phyloP scores from a whole-genome alignment of 1,284 basidiomycete genomes.

The Grifola frondosa region DNA sequence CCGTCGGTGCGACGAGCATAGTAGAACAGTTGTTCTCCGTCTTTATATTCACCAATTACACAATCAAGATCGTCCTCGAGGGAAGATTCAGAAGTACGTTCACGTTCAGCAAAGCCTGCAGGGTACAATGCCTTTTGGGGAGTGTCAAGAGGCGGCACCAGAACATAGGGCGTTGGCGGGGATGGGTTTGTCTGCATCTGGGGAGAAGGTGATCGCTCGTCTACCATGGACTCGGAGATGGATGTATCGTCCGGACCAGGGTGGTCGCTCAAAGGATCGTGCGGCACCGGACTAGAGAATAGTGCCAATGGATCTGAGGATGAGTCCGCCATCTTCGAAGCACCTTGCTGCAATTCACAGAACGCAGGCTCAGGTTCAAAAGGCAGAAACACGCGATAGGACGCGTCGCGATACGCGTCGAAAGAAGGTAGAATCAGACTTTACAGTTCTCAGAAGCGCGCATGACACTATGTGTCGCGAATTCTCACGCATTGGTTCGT shows the following conservation, averaged over 20 bases:
- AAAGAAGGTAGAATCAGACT: background rate
- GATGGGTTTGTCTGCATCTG: background rate
- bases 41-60: constrained; percentile 58
- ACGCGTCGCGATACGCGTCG: constrained; percentile 19
- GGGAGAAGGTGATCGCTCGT: background rate
- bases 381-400: background rate
- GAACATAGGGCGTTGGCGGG: constrained; percentile 9
- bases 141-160: constrained; percentile 15
- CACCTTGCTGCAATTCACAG: no score
- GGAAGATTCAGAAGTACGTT: constrained; percentile 20
- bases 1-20: constrained; percentile 59
- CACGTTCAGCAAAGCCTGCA: constrained; percentile 17
- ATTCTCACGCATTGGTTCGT: no score
- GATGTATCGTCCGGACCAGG: constrained; percentile 9
- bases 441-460: no score
- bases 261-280: constrained; percentile 12
- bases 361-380: background rate
- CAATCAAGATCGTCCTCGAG: constrained; percentile 20
- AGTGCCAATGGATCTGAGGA: constrained; percentile 8
- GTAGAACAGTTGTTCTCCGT: constrained; percentile 46
- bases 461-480: no score
- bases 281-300: constrained; percentile 7
- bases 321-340: constrained; percentile 8
- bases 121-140: constrained; percentile 19
- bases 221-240: constrained; percentile 5